Conservation (phyloP, 2,329 filamentous ascomycete genomes). For the Aspergillus awamori region DNA sequence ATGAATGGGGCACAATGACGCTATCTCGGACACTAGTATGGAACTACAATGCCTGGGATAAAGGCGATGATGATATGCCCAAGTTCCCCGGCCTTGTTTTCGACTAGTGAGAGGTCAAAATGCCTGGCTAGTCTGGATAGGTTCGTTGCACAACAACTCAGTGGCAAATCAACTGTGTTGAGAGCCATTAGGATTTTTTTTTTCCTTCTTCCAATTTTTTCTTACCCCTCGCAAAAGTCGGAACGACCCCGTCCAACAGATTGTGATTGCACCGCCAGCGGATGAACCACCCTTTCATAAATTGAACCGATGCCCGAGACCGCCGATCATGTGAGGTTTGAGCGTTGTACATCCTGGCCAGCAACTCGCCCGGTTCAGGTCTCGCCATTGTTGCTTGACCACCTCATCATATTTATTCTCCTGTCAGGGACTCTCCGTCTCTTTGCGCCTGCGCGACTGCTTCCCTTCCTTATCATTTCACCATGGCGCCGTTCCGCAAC, state of each 20-base stretch:
- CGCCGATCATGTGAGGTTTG: conserved; percentile 31
- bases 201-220: not conserved
- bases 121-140: not conserved
- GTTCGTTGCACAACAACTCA: not conserved
- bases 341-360: conserved; percentile 6
- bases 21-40: not conserved
- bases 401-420: conserved; percentile 1
- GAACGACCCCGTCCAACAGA: conserved; percentile 4
- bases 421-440: not conserved
- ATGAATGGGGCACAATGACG: not conserved
- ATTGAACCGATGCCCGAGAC: conserved; percentile 18
- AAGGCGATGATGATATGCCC: not conserved
- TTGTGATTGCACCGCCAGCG: conserved; percentile 6
- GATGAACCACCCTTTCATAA: conserved; percentile 19
- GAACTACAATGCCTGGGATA: not conserved
- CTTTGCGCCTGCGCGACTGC: conserved; percentile 1
- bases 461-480: conserved; percentile 18
- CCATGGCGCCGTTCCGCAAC: conserved; percentile 71
- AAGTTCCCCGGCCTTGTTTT: not conserved
- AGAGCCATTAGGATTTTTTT: too few relatives aligned
- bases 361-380: conserved; percentile 8
- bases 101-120: not conserved
- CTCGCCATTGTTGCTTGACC: conserved; percentile 10
- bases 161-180: not conserved
- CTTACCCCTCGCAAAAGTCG: not conserved